These are phyloP conservation scores for Rugonectria rugulosa DNA, from an alignment of 2,329 filamentous ascomycete species.

Conservation along the genomic window DNA sequence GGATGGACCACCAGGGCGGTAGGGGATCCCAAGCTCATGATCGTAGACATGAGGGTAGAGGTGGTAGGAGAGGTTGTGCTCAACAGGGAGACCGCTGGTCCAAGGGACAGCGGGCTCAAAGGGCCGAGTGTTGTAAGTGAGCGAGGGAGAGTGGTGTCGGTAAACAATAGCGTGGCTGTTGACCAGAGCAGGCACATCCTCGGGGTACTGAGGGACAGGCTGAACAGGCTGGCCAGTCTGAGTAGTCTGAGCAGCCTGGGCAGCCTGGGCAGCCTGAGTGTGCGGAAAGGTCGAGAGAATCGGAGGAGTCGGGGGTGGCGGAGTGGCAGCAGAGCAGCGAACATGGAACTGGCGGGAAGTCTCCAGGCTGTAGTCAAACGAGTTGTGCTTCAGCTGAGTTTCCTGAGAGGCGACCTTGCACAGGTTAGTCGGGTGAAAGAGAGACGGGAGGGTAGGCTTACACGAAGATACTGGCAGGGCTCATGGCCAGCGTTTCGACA, in stretches of 20 bases:
- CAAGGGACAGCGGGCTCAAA: conserved; percentile 38
- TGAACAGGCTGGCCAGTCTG: conserved; percentile 9
- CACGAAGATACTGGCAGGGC: conserved; percentile 81
- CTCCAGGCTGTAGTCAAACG: conserved; percentile 41
- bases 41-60: conserved; percentile 34
- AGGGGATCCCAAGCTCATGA: conserved; percentile 37
- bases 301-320: too few relatives aligned
- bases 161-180: conserved; percentile 28
- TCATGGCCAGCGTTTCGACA: conserved; percentile 78
- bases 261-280: conserved; percentile 3
- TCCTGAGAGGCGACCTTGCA: conserved; percentile 45
- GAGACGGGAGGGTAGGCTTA: conserved; percentile 49
- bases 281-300: conserved; percentile 14
- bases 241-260: neutral
- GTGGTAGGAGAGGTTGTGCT: conserved; percentile 35
- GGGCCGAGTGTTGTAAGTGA: conserved; percentile 36
- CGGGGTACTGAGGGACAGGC: conserved; percentile 25
- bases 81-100: conserved; percentile 37
- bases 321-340: conserved; percentile 24
- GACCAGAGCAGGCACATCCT: conserved; percentile 26
- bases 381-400: conserved; percentile 36
- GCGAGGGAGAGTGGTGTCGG: conserved; percentile 29
- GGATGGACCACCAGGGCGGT: conserved; percentile 33
- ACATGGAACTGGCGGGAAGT: conserved; percentile 43
- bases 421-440: neutral